phyloP scores from a whole-genome alignment of 768 basidiomycete genomes.

The Cubamyces lactineus region DNA sequence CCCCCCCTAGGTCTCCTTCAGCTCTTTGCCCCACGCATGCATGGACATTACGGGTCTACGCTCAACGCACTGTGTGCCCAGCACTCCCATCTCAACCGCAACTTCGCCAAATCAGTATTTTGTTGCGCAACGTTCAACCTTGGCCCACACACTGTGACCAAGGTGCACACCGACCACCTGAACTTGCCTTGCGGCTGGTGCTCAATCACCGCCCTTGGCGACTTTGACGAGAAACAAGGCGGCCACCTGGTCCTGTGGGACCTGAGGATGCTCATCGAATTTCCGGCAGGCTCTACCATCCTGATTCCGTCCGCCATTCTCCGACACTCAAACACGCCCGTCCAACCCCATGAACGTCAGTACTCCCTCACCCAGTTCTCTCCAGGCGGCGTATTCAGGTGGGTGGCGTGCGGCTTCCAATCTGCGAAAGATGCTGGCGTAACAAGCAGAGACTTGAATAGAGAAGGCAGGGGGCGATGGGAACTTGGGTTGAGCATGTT shows the following conservation, averaged over 20 bases:
- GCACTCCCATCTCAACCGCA: not conserved
- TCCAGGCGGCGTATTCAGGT: conserved; percentile 35
- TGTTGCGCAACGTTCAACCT: conserved; percentile 38
- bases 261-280: conserved; percentile 32
- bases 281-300: conserved; percentile 31
- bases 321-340: conserved; percentile 18
- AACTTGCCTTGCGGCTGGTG: conserved; percentile 41
- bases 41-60: not conserved
- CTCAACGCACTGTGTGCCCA: not conserved
- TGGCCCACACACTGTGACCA: conserved; percentile 22
- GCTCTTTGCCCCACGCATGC: not conserved
- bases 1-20: not conserved
- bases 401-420: conserved; percentile 30
- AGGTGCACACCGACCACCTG: conserved; percentile 32
- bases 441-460: not conserved
- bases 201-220: conserved; percentile 35
- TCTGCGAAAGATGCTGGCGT: not conserved
- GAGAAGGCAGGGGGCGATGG: too few relatives aligned
- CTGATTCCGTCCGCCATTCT: conserved; percentile 30
- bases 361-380: conserved; percentile 36
- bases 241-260: conserved; percentile 41
- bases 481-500: too few relatives aligned
- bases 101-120: conserved; percentile 36
- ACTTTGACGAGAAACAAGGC: conserved; percentile 34
- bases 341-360: conserved; percentile 25